Percentiles rank a stretch among this genome's conserved stretches.
These are phyloP conservation scores for Plicaturopsis crispa DNA, from an alignment of 768 basidiomycete species.

Conservation along the genomic window DNA sequence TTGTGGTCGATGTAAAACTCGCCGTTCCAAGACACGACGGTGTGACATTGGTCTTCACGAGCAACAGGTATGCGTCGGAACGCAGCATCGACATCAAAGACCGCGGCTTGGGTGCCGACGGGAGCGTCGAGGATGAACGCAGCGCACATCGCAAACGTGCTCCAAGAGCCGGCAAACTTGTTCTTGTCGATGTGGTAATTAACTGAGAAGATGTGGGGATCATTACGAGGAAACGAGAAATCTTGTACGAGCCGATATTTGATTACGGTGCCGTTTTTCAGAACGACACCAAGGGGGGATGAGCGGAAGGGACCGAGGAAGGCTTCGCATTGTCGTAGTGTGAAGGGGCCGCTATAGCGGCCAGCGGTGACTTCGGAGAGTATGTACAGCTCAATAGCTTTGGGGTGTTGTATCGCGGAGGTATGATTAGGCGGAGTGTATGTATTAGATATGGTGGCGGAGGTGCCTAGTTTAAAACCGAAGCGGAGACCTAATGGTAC, in stretches of 20 bases:
- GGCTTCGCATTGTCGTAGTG: conserved; percentile 10
- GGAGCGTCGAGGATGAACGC: conserved; percentile 22
- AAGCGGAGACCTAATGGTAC: conserved; percentile 13
- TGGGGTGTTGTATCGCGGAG: conserved; percentile 3
- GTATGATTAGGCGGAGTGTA: conserved; percentile 16
- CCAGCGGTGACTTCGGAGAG: conserved; percentile 6
- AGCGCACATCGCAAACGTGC: conserved; percentile 19
- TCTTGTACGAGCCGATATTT: conserved; percentile 20
- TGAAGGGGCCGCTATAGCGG: conserved; percentile 15
- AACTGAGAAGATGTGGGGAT: conserved; percentile 11
- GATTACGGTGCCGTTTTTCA: conserved; percentile 12
- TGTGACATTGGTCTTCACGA: conserved; percentile 17
- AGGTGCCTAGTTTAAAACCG: conserved; percentile 18
- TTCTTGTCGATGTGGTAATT: conserved; percentile 19
- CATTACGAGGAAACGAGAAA: conserved; percentile 12
- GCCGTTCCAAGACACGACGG: conserved; percentile 15
- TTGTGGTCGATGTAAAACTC: conserved; percentile 20
- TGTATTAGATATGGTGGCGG: conserved; percentile 2
- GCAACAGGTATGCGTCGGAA: conserved; percentile 24
- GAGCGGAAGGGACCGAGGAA: conserved; percentile 22
- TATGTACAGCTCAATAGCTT: conserved; percentile 9
- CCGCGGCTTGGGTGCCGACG: conserved; percentile 23
- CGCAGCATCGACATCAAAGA: conserved; percentile 30
- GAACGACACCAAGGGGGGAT: conserved; percentile 20
- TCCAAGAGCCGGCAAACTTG: conserved; percentile 22